phyloP scores from a whole-genome alignment of 2,329 filamentous ascomycete genomes.

The Byssochlamys sp. region DNA sequence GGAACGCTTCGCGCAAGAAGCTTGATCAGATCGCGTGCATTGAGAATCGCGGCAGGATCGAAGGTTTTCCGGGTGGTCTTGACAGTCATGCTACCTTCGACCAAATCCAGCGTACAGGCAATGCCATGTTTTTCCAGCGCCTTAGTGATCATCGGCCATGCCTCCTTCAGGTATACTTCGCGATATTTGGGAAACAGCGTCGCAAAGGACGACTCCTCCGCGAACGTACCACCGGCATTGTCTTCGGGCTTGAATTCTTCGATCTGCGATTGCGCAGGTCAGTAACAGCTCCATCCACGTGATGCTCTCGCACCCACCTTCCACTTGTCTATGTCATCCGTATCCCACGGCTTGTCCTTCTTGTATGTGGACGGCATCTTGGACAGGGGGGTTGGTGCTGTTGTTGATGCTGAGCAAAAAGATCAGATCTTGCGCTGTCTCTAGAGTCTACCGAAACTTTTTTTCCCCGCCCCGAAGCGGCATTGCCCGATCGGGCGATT shows the following conservation, averaged over 20 bases:
- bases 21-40: conserved; percentile 89
- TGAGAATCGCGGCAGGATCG: conserved; percentile 85
- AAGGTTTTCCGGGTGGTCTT: conserved; percentile 87
- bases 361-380: conserved; percentile 82
- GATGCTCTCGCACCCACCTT: conserved; percentile 44
- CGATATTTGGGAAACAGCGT: conserved; percentile 89
- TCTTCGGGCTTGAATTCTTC: conserved; percentile 77
- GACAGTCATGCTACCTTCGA: conserved; percentile 93
- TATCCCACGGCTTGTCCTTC: conserved; percentile 87
- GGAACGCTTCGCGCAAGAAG: conserved; percentile 84
- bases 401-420: neutral
- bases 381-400: conserved; percentile 3
- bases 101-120: conserved; percentile 82
- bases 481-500: conserved; percentile 11
- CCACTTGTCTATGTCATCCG: conserved; percentile 95
- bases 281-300: neutral
- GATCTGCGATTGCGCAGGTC: conserved; percentile 38
- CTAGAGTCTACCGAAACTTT: conserved; percentile 13
- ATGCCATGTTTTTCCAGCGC: conserved; percentile 80
- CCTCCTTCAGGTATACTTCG: conserved; percentile 83
- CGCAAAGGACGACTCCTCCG: conserved; percentile 82
- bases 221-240: conserved; percentile 75
- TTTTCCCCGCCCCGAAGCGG: conserved; percentile 11
- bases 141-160: conserved; percentile 84
- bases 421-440: neutral